Conservation (phyloP, 495 filamentous ascomycete genomes). For the Delitschia confertaspora region DNA sequence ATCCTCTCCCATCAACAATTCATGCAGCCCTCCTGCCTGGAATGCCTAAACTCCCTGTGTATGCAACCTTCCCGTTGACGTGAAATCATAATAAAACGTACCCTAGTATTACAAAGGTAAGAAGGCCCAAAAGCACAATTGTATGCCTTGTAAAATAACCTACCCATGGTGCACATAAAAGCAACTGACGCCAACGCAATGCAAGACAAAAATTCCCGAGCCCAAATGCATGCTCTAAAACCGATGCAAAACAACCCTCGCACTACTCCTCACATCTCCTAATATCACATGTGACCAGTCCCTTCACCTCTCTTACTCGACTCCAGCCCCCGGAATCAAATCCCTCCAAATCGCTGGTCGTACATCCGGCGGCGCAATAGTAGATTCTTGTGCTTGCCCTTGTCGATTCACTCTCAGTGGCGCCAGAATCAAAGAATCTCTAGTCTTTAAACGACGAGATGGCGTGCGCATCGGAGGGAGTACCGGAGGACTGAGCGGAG, state of each 20-base stretch:
- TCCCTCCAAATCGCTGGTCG: too few relatives aligned
- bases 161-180: too few relatives aligned
- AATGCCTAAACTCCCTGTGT: too few relatives aligned
- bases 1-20: too few relatives aligned
- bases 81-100: too few relatives aligned
- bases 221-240: neutral
- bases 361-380: too few relatives aligned
- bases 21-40: too few relatives aligned
- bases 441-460: slow-evolving; percentile 11
- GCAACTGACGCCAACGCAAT: too few relatives aligned
- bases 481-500: slow-evolving; percentile 1
- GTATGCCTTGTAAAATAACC: too few relatives aligned
- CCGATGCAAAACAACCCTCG: slow-evolving; percentile 10
- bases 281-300: slow-evolving; percentile 3
- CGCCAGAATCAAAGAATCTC: slow-evolving; percentile 12
- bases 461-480: slow-evolving; percentile 10
- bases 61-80: too few relatives aligned
- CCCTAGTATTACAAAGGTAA: too few relatives aligned
- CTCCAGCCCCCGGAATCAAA: neutral
- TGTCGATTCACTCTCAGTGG: slow-evolving; percentile 1
- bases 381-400: neutral
- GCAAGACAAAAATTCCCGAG: neutral
- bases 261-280: slow-evolving; percentile 17
- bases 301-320: neutral
- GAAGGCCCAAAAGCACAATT: too few relatives aligned